phyloP scores from a whole-genome alignment of 495 filamentous ascomycete species.

The Annulohypoxylon nitens region DNA sequence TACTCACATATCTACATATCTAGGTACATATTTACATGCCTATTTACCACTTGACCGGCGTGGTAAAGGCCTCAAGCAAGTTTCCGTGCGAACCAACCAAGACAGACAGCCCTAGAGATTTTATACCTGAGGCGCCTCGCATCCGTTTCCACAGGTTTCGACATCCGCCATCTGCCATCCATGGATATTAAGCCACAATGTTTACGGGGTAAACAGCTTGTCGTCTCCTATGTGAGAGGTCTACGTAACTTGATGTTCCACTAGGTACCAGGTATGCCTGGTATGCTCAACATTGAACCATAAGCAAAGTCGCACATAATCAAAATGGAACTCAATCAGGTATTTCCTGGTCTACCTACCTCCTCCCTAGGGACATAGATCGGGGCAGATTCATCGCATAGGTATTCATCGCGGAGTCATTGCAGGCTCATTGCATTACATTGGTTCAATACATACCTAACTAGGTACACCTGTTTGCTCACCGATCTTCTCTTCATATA shows the following conservation, averaged over 20 bases:
- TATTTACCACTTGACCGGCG: neutral
- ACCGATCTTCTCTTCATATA: neutral
- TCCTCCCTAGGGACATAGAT: neutral
- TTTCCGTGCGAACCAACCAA: neutral
- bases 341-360: neutral
- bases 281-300: too few species aligned
- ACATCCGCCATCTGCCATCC: neutral
- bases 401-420: too few species aligned
- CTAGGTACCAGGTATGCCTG: too few species aligned
- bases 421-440: too few species aligned
- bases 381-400: neutral
- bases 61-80: neutral
- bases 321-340: neutral
- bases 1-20: neutral
- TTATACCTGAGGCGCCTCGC: neutral
- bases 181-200: neutral
- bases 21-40: neutral
- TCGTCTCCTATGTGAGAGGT: conserved; percentile 12
- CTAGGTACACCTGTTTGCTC: conserved; percentile 1
- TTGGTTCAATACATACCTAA: too few species aligned
- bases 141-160: neutral
- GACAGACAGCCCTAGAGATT: neutral
- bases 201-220: neutral
- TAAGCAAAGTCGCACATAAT: conserved; percentile 9
- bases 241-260: conserved; percentile 17